These are phyloP conservation scores for Chrysophaeum taylorii DNA, from an alignment of 352 stramenopile genomes.

Conservation along the genomic window DNA sequence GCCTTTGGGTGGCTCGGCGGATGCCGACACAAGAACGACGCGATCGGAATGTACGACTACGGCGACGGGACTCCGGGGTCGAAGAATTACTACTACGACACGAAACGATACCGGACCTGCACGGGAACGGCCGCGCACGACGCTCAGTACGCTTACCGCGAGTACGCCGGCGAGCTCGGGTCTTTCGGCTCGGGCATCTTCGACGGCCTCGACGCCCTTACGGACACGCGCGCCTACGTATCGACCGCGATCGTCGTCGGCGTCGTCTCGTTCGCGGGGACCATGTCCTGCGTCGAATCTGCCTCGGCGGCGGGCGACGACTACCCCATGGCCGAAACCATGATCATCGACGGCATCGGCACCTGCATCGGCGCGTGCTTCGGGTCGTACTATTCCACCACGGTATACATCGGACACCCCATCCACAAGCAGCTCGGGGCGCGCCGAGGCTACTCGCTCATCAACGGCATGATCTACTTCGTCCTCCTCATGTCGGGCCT, in stretches of 20 bases:
- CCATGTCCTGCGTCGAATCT: constrained; percentile 27
- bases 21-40: constrained; percentile 20
- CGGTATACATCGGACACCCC: constrained; percentile 43
- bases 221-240: constrained; percentile 27
- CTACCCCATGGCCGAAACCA: constrained; percentile 35
- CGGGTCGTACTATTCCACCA: constrained; percentile 35
- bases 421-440: constrained; percentile 37
- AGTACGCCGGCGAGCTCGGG: constrained; percentile 3
- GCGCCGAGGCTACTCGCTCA: constrained; percentile 32
- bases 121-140: constrained; percentile 14
- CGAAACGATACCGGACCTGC: background rate
- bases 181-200: constrained; percentile 12
- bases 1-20: constrained; percentile 32
- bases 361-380: constrained; percentile 37
- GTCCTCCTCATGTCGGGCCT: constrained; percentile 19
- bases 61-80: background rate
- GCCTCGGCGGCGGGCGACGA: constrained; percentile 34
- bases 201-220: constrained; percentile 17
- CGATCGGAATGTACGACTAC: constrained; percentile 13
- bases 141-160: constrained; percentile 1
- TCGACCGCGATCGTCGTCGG: constrained; percentile 35
- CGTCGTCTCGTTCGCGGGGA: constrained; percentile 24
- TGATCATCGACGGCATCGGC: constrained; percentile 41
- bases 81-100: background rate
- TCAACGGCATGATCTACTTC: constrained; percentile 37